Base-by-base conservation (phyloP, 768 basidiomycete genomes). In the Gymnopilus junonius region DNA sequence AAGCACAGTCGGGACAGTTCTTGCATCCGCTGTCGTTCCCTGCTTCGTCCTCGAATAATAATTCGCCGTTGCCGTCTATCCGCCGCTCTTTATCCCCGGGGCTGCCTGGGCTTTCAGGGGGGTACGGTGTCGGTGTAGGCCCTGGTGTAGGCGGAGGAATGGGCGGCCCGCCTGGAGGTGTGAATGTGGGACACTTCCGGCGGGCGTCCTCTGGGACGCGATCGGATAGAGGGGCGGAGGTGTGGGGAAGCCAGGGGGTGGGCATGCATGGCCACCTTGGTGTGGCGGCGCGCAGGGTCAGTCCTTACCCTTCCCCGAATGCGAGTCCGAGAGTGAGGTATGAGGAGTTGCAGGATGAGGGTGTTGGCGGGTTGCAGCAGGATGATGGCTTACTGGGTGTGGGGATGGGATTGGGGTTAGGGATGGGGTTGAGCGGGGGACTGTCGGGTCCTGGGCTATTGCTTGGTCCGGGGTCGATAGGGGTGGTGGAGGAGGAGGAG, bases 221-320 rank as follows among this genome's bases (percentile, higher is more conserved):
- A 8, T 74, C 75, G 6, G 80, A 79, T 62, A 78, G 82, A 27
- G 80, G 82, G 15, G 74, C 76, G 8, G 75, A 73, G 46, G 63
- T 72, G 15, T 79, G 73, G 71, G 70, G 69, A 17, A 64, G 65
- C 1, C 51, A 59, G 32, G 46, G 35, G 15, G 46, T 51, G 27
- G 56, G 51, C 25, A 42, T 37, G 25, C 34, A 42, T 25, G 66
- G 23, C 53, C 59, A 7, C 48, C 61, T 55, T 55, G 60, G 65
- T 32, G 55, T 66, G 11, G 55, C 54, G 17, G 53, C 54, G n/a
- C 39, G 68, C 17, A 53, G 88, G 2, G 75, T 84, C 2, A 87
- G 82, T 54, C 91, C 87, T 3, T 92, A 89, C 70, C 90, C 90
- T 0, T 85, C 83, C 46, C 90, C 90, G 17, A 85, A 86, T 37